phyloP scores from a whole-genome alignment of 805 yeast genomes.

The Lachancea cidri region DNA sequence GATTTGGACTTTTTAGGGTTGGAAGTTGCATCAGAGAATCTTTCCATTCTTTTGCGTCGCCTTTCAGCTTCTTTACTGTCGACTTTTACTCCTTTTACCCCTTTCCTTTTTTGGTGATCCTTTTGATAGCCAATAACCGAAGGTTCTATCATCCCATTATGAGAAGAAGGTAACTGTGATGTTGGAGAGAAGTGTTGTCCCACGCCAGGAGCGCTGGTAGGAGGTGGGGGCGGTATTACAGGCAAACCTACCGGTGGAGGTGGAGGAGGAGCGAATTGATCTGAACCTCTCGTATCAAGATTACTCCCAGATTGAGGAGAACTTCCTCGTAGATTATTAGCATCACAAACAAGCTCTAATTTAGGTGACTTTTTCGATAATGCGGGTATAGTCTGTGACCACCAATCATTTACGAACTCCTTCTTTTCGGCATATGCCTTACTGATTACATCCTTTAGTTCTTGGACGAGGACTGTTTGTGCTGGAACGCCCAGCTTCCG shows the following conservation, averaged over 20 bases:
- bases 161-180: conserved; percentile 11
- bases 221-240: conserved; percentile 13
- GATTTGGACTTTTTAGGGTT: conserved; percentile 10
- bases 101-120: neutral
- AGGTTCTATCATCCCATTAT: neutral
- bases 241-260: conserved; percentile 14
- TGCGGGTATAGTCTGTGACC: conserved; percentile 22
- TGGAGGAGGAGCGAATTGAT: conserved; percentile 9
- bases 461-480: conserved; percentile 17
- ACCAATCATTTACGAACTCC: conserved; percentile 27
- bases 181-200: neutral
- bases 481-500: conserved; percentile 10
- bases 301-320: neutral
- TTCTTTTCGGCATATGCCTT: conserved; percentile 20
- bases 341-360: conserved; percentile 5
- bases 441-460: conserved; percentile 25
- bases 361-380: conserved; percentile 5
- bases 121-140: conserved; percentile 7
- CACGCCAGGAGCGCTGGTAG: neutral
- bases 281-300: neutral
- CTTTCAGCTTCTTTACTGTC: conserved; percentile 20
- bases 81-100: neutral
- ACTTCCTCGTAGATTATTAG: conserved; percentile 2
- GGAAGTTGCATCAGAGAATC: conserved; percentile 28
- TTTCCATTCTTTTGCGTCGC: conserved; percentile 33